These are phyloP conservation scores for Globisporangium barbulae DNA, from an alignment of 352 stramenopile genomes.

Conservation along the genomic window DNA sequence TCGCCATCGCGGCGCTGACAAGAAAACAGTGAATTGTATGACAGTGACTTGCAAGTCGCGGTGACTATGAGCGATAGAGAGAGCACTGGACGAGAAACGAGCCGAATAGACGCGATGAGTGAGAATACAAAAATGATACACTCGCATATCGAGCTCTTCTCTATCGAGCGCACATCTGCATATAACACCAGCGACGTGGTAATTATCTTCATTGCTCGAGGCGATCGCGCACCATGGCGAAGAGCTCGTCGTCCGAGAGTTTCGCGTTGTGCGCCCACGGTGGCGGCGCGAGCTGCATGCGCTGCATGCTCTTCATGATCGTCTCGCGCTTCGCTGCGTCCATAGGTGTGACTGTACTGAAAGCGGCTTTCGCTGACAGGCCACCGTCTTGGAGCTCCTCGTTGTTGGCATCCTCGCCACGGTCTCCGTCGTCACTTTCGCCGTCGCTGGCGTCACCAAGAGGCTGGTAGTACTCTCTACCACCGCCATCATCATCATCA, in stretches of 20 bases:
- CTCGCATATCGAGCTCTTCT: neutral
- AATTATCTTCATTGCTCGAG: conserved; percentile 11
- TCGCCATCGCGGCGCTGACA: conserved; percentile 17
- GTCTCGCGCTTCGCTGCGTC: conserved; percentile 26
- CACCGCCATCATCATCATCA: conserved; percentile 6
- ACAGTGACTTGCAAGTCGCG: neutral
- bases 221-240: conserved; percentile 46
- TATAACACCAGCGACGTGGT: neutral
- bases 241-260: conserved; percentile 53
- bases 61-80: conserved; percentile 2
- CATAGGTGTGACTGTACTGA: conserved; percentile 11
- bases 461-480: conserved; percentile 12
- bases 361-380: neutral
- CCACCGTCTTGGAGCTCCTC: conserved; percentile 6
- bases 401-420: neutral
- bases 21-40: neutral
- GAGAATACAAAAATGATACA: neutral
- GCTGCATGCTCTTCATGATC: conserved; percentile 61
- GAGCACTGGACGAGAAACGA: neutral
- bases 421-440: neutral
- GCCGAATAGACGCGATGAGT: neutral
- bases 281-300: conserved; percentile 41
- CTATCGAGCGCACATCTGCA: neutral
- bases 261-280: conserved; percentile 36
- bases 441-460: conserved; percentile 15